Evolutionary conservation across 202 grass and related monocot species (phyloP), one percentile per base, ranked within the genome.

Genomic region (Hordeum pubiflorum): DNA sequence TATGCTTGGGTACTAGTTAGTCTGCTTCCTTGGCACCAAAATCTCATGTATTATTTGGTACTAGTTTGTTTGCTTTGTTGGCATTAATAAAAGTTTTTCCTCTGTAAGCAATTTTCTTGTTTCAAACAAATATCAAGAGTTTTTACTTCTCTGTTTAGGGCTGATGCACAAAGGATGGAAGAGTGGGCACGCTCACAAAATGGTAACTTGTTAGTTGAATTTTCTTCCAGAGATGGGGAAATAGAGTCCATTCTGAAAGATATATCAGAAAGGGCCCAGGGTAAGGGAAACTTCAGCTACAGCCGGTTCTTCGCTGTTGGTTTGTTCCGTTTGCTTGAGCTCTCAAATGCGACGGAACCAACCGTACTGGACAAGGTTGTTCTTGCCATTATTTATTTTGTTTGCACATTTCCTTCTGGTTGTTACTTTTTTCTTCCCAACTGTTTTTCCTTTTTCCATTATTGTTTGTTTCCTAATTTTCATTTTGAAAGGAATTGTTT

Each of bases 271-370:
- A 89, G 92, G 78, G 95, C 95, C 26, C 81, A 92, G 82, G 86
- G 90, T 76, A 91, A 91, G n/a, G 90, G 85, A 86, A 93, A 93
- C 77, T 98, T 98, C 83, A 93, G 78, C 86, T 99, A 99, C 82
- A 95, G 96, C 29, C 88, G 92, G 34, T 99, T 99, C 87, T 93
- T 99, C 84, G 96, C 96, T 2, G 83, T 99, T 81, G 96, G 96
- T 62, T 87, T 99, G 41, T 99, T 99, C 85, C 92, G 96, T 69
- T 88, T 99, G 48, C 96, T 99, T 88, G 92, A 99, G 84, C 87
- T 99, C 26, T 72, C 92, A 81, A 99, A 95, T 91, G 92, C 96
- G 81, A 94, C 89, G 4, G 96, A 99, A 69, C 96, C 96, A 76
- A 91, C 88, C 68, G 50, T 99, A 68, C 80, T 99, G 63, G 92